These are phyloP conservation scores for Saussurea involucrata DNA, from an alignment of 129 eudicot species.

Conservation along the genomic window DNA sequence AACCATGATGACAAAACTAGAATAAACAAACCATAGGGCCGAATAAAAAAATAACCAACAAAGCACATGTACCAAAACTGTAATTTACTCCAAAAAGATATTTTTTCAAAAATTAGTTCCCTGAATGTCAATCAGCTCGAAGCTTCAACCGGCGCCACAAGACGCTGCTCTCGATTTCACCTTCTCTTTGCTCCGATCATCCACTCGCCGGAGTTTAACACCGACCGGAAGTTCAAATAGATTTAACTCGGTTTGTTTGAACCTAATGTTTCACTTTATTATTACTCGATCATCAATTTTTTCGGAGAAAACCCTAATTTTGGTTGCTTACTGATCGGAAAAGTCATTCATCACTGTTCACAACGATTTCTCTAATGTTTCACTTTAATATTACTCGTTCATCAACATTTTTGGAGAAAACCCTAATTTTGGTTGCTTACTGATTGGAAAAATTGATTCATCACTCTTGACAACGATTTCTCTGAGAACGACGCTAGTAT, in stretches of 20 bases:
- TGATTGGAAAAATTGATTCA: not conserved
- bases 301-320: constrained; percentile 20
- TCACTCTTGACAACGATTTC: not conserved
- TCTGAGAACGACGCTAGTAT: not conserved
- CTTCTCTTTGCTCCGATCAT: not conserved
- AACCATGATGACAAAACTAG: not conserved
- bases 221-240: not conserved
- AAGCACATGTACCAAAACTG: not conserved
- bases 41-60: not conserved
- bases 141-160: too few species aligned
- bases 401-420: not conserved
- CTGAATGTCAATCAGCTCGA: not conserved
- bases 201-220: not conserved
- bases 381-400: not conserved
- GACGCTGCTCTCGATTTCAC: constrained; percentile 5
- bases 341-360: not conserved
- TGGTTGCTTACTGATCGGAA: not conserved
- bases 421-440: constrained; percentile 18
- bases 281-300: not conserved
- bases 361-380: constrained; percentile 3
- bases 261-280: constrained; percentile 3
- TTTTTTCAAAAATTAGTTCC: not conserved
- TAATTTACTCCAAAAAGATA: not conserved
- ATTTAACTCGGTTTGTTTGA: not conserved
- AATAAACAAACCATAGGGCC: not conserved